Base-by-base conservation (phyloP, 192 early-diverging fungal genomes). In the Entomortierella parvispora region DNA sequence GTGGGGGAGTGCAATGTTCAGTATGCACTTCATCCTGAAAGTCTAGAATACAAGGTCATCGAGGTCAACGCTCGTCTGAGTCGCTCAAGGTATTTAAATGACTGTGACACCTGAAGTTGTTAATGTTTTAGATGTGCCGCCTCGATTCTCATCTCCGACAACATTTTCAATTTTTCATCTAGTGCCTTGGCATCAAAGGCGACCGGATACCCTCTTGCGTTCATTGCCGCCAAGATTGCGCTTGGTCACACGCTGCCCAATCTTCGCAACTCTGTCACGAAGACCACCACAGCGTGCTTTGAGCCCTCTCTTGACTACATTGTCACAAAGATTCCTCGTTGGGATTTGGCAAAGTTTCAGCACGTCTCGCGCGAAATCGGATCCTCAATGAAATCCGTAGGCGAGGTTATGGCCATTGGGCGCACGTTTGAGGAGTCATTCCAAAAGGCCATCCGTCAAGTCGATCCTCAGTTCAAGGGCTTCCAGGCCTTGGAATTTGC, bases 1-100 rank as follows among this genome's bases (percentile, higher is more conserved):
- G 92, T 99, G 33, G 97, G 97, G 54, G 97, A 99, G 80, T 99
- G 97, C 84, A 99, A 99, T 75, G 90, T 99, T 26, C 97, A 99
- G 78, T 99, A 97, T 70, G 96, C 95, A 32, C 86, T 99, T 56
- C 96, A 95, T 84, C 97, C 97, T 8, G 62, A 91, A 23, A 89
- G 85, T 59, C 72, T 90, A 14, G 96, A 99, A 79, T 99, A 96
- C 84, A 86, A 83, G 71, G 90, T 99, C 54, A 99, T 99, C 68
- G 97, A 99, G 76, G 94, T 99, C 72, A 99, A 99, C 83, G 97
- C 97, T 37, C 94, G 97, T 75, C 86, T 99, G 51, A 93, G 91
- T 58, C 93, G 97, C 52, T 83, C 82, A 22, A 80, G 77, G 83
- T 81, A 69, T 55, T 26, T 28, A 43, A n/a, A 3, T 1, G 49